phyloP scores from a whole-genome alignment of 805 yeast genomes.

The Candida tammaniensis region DNA sequence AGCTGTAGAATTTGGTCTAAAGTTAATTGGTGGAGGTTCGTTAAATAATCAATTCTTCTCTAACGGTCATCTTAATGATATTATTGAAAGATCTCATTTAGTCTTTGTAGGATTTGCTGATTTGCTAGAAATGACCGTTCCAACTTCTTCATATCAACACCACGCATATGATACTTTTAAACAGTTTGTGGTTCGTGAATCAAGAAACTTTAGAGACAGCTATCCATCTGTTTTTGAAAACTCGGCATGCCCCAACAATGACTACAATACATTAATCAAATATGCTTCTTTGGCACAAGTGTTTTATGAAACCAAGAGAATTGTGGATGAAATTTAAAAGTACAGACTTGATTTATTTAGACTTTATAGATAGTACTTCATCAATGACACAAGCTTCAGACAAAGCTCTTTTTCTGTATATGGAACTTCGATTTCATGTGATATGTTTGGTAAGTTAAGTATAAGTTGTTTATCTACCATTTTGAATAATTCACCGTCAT shows the following conservation, averaged over 20 bases:
- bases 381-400: slow-evolving; percentile 10
- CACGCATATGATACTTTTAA: slow-evolving; percentile 18
- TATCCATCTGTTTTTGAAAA: slow-evolving; percentile 8
- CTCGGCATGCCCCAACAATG: slow-evolving; percentile 11
- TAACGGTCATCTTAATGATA: slow-evolving; percentile 22
- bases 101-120: slow-evolving; percentile 27
- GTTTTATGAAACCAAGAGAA: slow-evolving; percentile 16
- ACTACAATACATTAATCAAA: slow-evolving; percentile 16
- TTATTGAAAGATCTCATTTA: slow-evolving; percentile 23
- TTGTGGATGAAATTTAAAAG: slow-evolving; percentile 15
- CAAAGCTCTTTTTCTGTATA: slow-evolving; percentile 18
- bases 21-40: slow-evolving; percentile 14
- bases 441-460: slow-evolving; percentile 16
- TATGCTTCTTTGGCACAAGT: slow-evolving; percentile 21
- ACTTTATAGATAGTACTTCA: slow-evolving; percentile 9
- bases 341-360: slow-evolving; percentile 4
- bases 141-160: slow-evolving; percentile 13
- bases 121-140: slow-evolving; percentile 16
- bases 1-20: slow-evolving; percentile 20
- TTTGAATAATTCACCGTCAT: slow-evolving; percentile 12
- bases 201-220: slow-evolving; percentile 17
- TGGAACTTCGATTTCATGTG: slow-evolving; percentile 12
- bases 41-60: slow-evolving; percentile 17
- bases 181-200: slow-evolving; percentile 17
- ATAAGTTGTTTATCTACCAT: slow-evolving; percentile 11